Evolutionary conservation across 2,329 filamentous ascomycete genomes (phyloP).

Genomic region (Triangularia verruculosa): DNA sequence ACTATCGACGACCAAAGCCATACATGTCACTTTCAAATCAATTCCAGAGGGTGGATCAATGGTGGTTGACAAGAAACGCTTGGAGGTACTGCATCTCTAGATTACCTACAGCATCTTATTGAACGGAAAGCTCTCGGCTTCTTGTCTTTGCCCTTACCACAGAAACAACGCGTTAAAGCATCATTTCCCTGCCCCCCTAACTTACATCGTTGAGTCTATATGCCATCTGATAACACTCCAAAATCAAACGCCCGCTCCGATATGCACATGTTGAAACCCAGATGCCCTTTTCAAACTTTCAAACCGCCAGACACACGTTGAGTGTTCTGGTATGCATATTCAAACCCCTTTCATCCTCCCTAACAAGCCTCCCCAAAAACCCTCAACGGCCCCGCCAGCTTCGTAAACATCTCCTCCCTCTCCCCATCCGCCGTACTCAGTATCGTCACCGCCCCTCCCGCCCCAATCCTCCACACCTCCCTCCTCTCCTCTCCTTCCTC

Average conservation of each 20-base stretch:
- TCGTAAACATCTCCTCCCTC: conserved; percentile 86
- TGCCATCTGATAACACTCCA: not conserved
- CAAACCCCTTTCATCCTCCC: conserved; percentile 1
- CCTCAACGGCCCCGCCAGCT: conserved; percentile 58
- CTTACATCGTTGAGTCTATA: not conserved
- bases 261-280: conserved; percentile 14
- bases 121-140: no score
- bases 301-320: conserved; percentile 25
- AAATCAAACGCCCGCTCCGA: not conserved
- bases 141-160: not conserved
- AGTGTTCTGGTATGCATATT: conserved; percentile 21
- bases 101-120: no score
- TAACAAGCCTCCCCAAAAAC: conserved; percentile 40
- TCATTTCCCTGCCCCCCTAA: conserved; percentile 1
- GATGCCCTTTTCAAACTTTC: not conserved
- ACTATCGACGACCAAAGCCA: not conserved
- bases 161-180: conserved; percentile 14
- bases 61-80: not conserved
- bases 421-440: conserved; percentile 78
- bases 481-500: conserved; percentile 32
- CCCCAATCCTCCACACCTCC: conserved; percentile 79
- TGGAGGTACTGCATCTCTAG: not conserved
- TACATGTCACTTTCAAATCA: not conserved
- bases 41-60: not conserved
- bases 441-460: conserved; percentile 85